phyloP scores from a whole-genome alignment of 1,284 basidiomycete species.

The Trichosporon coremiiforme region DNA sequence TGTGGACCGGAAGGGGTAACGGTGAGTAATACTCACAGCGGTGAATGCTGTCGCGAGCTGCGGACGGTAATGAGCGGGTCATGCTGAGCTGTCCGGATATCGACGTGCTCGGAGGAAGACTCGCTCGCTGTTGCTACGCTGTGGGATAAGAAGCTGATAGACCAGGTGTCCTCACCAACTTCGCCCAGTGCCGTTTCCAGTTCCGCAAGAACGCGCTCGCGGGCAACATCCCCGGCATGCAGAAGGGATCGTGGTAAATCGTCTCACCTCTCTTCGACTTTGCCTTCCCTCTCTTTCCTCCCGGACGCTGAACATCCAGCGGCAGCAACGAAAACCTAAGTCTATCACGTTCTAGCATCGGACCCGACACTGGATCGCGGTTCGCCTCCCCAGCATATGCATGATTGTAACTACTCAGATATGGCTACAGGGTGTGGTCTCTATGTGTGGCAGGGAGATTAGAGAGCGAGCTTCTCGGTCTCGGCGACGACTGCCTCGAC shows the following conservation, averaged over 20 bases:
- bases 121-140: too few relatives aligned
- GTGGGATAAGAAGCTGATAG: neutral
- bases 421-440: slow-evolving; percentile 6
- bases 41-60: neutral
- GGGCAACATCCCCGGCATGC: slow-evolving; percentile 79
- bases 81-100: too few relatives aligned
- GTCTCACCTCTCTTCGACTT: neutral
- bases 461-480: neutral
- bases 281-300: neutral
- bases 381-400: slow-evolving; percentile 9
- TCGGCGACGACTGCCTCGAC: neutral
- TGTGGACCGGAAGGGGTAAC: slow-evolving; percentile 77
- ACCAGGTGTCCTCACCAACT: slow-evolving; percentile 78
- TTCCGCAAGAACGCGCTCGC: slow-evolving; percentile 79
- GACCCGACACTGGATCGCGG: neutral
- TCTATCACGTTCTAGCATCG: slow-evolving; percentile 16
- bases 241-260: slow-evolving; percentile 84
- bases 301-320: too few relatives aligned
- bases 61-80: too few relatives aligned
- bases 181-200: slow-evolving; percentile 82
- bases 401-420: slow-evolving; percentile 17
- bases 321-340: neutral
- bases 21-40: slow-evolving; percentile 54
- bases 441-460: neutral
- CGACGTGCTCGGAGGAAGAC: too few relatives aligned